Evolutionary conservation across 169 alveolate species (phyloP).

Genomic region (Cryptosporidium ryanae): DNA sequence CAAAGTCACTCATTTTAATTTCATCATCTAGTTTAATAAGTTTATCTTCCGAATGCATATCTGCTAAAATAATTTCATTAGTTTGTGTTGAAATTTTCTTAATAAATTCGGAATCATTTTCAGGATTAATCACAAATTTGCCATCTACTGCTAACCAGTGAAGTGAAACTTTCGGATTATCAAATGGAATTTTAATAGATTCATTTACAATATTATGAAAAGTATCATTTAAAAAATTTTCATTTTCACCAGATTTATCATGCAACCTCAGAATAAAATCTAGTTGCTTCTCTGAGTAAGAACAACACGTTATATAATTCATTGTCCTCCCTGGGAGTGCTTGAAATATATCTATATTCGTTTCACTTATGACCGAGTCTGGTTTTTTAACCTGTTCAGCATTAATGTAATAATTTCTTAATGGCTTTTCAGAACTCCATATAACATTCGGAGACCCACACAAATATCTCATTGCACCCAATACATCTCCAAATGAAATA

Average conservation of each 20-base stretch:
- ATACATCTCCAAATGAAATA: conserved; percentile 45
- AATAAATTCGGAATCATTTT: conserved; percentile 39
- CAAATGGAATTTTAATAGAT: background rate
- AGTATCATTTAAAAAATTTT: background rate
- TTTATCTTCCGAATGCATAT: background rate
- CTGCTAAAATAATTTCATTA: background rate
- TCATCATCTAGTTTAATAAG: background rate
- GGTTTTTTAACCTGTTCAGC: background rate
- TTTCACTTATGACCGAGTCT: conserved; percentile 17
- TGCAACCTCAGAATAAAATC: background rate
- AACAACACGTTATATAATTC: conserved; percentile 39
- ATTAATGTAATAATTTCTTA: conserved; percentile 21
- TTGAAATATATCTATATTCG: conserved; percentile 22
- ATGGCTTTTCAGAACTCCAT: conserved; percentile 45
- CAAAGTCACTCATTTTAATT: background rate
- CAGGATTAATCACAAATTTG: conserved; percentile 34
- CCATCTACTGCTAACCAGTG: conserved; percentile 75
- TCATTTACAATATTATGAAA: conserved; percentile 28
- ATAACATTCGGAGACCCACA: conserved; percentile 47
- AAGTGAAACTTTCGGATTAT: background rate
- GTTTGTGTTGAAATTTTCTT: background rate
- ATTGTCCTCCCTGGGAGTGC: conserved; percentile 48
- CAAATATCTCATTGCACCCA: conserved; percentile 53
- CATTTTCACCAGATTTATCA: background rate
- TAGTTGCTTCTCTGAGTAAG: background rate